A percentile compares a stretch with the other conserved stretches of the same genome.
phyloP scores from a whole-genome alignment of 2,329 filamentous ascomycete species.

The Waltergamsia citrina region DNA sequence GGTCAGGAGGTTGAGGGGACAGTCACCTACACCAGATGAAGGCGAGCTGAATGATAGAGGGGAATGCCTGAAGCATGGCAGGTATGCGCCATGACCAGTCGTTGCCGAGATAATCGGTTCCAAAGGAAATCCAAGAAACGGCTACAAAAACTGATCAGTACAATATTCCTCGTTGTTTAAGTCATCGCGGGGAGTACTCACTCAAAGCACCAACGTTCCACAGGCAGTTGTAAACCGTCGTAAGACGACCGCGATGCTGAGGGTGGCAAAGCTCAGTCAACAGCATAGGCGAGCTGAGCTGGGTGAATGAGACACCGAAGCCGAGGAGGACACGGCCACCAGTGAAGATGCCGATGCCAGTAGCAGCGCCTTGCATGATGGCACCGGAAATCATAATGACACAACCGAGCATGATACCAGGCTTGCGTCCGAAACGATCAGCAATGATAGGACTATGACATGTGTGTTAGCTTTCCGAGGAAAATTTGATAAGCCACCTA shows the following conservation, averaged over 20 bases:
- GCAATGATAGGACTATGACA: slow-evolving; percentile 37
- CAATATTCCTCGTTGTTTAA: not conserved
- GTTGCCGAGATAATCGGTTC: slow-evolving; percentile 44
- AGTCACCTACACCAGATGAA: slow-evolving; percentile 62
- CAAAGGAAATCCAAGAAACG: slow-evolving; percentile 32
- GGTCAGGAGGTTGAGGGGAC: too few relatives aligned
- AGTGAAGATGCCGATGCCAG: slow-evolving; percentile 26
- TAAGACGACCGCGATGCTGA: slow-evolving; percentile 55
- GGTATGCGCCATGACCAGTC: slow-evolving; percentile 62
- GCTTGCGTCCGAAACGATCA: slow-evolving; percentile 42
- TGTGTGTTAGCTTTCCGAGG: too few relatives aligned
- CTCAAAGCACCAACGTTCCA: slow-evolving; percentile 50
- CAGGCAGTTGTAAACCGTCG: slow-evolving; percentile 57
- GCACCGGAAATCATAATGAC: slow-evolving; percentile 46
- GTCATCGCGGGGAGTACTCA: slow-evolving; percentile 7
- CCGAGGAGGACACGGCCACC: slow-evolving; percentile 34
- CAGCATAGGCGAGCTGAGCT: slow-evolving; percentile 54
- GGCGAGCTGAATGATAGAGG: slow-evolving; percentile 49
- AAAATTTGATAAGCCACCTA: not conserved
- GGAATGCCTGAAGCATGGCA: slow-evolving; percentile 51
- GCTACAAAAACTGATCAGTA: not conserved
- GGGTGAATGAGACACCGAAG: slow-evolving; percentile 56
- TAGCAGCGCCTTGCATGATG: slow-evolving; percentile 43
- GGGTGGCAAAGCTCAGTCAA: slow-evolving; percentile 59
- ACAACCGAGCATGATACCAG: slow-evolving; percentile 43